Percentiles rank a stretch among this genome's conserved stretches.
These are phyloP conservation scores for Saccharomyces hybrid DNA, from an alignment of 1,139 yeast species.

Conservation along the genomic window DNA sequence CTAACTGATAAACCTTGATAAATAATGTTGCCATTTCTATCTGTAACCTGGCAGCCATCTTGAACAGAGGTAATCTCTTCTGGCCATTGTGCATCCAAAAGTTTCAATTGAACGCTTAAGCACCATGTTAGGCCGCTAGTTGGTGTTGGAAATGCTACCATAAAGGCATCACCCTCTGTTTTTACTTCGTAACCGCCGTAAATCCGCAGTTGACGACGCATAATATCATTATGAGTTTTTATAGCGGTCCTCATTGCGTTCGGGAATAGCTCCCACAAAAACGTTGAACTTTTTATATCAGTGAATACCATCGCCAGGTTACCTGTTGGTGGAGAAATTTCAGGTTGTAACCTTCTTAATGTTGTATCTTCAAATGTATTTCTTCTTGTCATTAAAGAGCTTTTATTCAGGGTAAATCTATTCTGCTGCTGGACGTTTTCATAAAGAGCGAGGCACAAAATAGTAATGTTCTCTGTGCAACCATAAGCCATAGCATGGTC, in stretches of 20 bases:
- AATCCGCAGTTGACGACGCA: constrained; percentile 88
- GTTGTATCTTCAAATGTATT: constrained; percentile 65
- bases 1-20: constrained; percentile 89
- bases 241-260: constrained; percentile 96
- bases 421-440: constrained; percentile 39
- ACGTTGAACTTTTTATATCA: constrained; percentile 90
- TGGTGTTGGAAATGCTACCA: constrained; percentile 96
- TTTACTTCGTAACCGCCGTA: constrained; percentile 97
- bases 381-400: constrained; percentile 37
- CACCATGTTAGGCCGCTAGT: constrained; percentile 91
- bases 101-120: constrained; percentile 80
- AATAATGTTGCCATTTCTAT: constrained; percentile 51
- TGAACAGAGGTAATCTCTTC: constrained; percentile 78
- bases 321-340: constrained; percentile 92
- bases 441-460: constrained; percentile 67
- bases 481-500: constrained; percentile 95
- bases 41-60: constrained; percentile 81
- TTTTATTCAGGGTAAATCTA: constrained; percentile 32
- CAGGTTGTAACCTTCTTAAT: constrained; percentile 79
- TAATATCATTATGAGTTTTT: constrained; percentile 83
- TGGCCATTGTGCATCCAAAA: constrained; percentile 90
- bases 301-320: constrained; percentile 93
- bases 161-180: constrained; percentile 98
- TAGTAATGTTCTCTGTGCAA: constrained; percentile 73
- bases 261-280: constrained; percentile 89